A percentile compares a stretch with the other conserved stretches of the same genome.
phyloP scores from a whole-genome alignment of 2,329 filamentous ascomycete genomes.

The Fusarium sp. region DNA sequence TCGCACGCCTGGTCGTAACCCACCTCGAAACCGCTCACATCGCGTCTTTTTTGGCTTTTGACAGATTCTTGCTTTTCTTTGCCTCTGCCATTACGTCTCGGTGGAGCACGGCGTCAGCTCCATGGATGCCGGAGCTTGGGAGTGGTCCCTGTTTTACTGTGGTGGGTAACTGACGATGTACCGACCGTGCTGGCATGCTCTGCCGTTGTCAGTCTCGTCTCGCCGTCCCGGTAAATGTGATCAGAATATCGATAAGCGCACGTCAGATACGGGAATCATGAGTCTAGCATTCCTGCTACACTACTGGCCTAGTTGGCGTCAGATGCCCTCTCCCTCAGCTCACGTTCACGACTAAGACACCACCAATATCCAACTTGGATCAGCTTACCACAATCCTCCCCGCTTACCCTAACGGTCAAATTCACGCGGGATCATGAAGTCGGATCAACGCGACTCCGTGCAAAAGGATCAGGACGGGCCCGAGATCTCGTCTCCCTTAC shows the following conservation, averaged over 20 bases:
- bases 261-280: neutral
- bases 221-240: constrained; percentile 2
- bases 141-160: constrained; percentile 5
- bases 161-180: constrained; percentile 6
- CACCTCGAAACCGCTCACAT: constrained; percentile 2
- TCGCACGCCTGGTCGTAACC: neutral
- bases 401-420: constrained; percentile 2
- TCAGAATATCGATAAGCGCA: neutral
- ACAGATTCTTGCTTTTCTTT: neutral
- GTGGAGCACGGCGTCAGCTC: constrained; percentile 11
- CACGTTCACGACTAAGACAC: constrained; percentile 10
- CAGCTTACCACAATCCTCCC: constrained; percentile 5
- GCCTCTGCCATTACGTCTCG: neutral
- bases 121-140: neutral
- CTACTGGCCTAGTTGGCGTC: neutral
- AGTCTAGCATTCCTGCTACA: neutral
- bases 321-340: constrained; percentile 8
- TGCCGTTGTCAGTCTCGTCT: neutral
- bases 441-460: neutral
- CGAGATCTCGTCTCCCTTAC: neutral
- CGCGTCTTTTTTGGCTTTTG: neutral
- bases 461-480: neutral
- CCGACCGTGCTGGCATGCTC: neutral
- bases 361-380: constrained; percentile 5
- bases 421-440: too few species aligned